phyloP scores from a whole-genome alignment of 2,329 filamentous ascomycete genomes.

The Pezicula carpinea region DNA sequence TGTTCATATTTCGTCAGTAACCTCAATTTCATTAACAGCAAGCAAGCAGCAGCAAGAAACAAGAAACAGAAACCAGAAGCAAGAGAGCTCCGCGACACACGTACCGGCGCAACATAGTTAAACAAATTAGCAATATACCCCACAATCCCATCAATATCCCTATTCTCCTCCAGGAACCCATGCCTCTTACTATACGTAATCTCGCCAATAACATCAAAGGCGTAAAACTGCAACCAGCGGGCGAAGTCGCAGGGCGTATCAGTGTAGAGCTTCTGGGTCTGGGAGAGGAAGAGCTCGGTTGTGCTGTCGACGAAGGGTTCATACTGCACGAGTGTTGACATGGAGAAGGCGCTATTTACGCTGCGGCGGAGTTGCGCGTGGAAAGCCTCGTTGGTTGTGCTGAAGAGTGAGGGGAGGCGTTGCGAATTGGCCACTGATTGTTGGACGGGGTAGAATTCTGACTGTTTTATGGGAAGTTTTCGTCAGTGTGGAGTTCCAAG shows the following conservation, averaged over 20 bases:
- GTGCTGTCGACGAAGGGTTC: slow-evolving; percentile 78
- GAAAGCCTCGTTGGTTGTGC: slow-evolving; percentile 69
- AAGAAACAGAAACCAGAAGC: too few relatives aligned
- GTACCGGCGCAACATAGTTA: slow-evolving; percentile 65
- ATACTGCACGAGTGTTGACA: slow-evolving; percentile 72
- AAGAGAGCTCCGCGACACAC: slow-evolving; percentile 17
- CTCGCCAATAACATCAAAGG: slow-evolving; percentile 77
- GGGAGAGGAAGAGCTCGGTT: slow-evolving; percentile 63
- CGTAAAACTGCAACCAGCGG: slow-evolving; percentile 74
- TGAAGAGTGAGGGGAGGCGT: slow-evolving; percentile 69
- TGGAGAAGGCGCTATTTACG: slow-evolving; percentile 72
- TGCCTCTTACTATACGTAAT: slow-evolving; percentile 72
- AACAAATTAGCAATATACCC: slow-evolving; percentile 59
- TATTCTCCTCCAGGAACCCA: slow-evolving; percentile 69
- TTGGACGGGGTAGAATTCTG: slow-evolving; percentile 77
- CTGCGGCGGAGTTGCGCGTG: slow-evolving; percentile 71
- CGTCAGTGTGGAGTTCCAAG: too few relatives aligned
- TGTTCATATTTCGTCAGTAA: slow-evolving; percentile 24
- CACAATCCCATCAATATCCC: slow-evolving; percentile 73
- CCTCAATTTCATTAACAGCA: too few relatives aligned
- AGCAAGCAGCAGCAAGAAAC: too few relatives aligned
- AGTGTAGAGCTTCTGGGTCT: slow-evolving; percentile 50
- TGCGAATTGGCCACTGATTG: slow-evolving; percentile 66
- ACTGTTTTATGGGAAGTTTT: slow-evolving; percentile 40
- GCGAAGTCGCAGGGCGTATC: slow-evolving; percentile 55